Evolutionary conservation across 768 basidiomycete species (phyloP), one percentile per base, ranked within the genome.

Genomic region (Coprinopsis sp.): DNA sequence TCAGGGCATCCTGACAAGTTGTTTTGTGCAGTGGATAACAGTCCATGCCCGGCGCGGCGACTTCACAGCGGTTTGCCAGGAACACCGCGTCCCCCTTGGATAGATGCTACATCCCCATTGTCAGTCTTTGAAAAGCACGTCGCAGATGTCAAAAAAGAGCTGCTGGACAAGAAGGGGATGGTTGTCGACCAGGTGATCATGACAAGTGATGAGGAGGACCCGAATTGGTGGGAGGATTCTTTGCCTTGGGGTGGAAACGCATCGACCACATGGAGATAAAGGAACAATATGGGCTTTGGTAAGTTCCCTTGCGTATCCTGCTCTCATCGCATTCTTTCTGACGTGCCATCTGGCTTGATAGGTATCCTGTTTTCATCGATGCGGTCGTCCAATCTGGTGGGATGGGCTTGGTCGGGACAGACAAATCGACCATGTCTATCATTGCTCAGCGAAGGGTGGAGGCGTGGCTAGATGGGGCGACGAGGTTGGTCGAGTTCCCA

Each of bases 321-420:
- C n/a, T n/a, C n/a, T n/a, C n/a, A n/a, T n/a, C n/a, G n/a, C n/a
- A n/a, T n/a, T n/a, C n/a, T n/a, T n/a, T n/a, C n/a, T n/a, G n/a
- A n/a, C n/a, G n/a, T n/a, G n/a, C n/a, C n/a, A n/a, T n/a, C n/a
- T n/a, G n/a, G n/a, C n/a, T n/a, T n/a, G n/a, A n/a, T n/a, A n/a
- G n/a, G n/a, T 82, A 86, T 60, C 82, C 84, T 13, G 64, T 84
- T 14, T 62, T 89, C 41, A 72, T 87, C 40, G 86, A 87, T 55
- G 82, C 84, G 2, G 79, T 77, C 12, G 76, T 87, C 47, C 87
- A 88, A 55, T 82, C 83, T 0, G 66, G 65, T 29, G 84, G 79
- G 18, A 60, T 69, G 10, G 87, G 84, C 2, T 82, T 89, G 55
- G 76, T 90, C 11, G 87, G 85, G 6, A 87, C 84, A 1, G 75